Base-by-base conservation (phyloP, 179 eudicot genomes). In the Sideroxylon spinosum region DNA sequence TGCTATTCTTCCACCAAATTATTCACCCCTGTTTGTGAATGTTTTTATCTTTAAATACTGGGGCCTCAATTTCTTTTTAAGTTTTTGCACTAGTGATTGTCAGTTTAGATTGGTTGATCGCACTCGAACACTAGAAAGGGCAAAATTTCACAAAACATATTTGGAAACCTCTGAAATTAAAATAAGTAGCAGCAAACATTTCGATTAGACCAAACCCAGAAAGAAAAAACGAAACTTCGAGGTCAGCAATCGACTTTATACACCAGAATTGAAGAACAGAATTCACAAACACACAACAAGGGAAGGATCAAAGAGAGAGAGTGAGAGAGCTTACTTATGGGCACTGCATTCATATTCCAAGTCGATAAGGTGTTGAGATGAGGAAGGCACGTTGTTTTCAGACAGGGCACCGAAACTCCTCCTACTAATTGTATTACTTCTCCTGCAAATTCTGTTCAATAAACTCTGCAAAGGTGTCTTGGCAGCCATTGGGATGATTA, bases 291-390 rank as follows among this genome's bases (percentile, higher is more conserved):
- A 22, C 11, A 26, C 26, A 0, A 20, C 17, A 11, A 13, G 12
- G 10, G 28, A 4, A 26, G 28, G 22, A 65, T 11, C 28, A 11
- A 1, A 61, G 25, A 26, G 14, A 25, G 25, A 9, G 37, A 25
- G 25, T 13, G 68, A 28, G 28, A 65, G 52, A 64, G 57, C 1
- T 26, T 71, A 78, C 81, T 78, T 78, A 77, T 78, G 81, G 37
- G 81, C 81, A 29, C 81, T 78, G 71, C 63, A 32, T 26, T 78
- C 48, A 28, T 48, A 72, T 63, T 78, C 81, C 68, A 78, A 60
- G 22, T 63, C 20, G 9, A 78, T 78, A 16, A 78, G 81, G 50
- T 72, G 76, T 63, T 78, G 76, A 17, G 81, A 78, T 0, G 81
- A 78, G 44, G 71, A 72, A 78, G 77, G 77, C 71, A 67, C 49